phyloP scores from a whole-genome alignment of 352 stramenopile genomes.

The Phytophthora fragariae region DNA sequence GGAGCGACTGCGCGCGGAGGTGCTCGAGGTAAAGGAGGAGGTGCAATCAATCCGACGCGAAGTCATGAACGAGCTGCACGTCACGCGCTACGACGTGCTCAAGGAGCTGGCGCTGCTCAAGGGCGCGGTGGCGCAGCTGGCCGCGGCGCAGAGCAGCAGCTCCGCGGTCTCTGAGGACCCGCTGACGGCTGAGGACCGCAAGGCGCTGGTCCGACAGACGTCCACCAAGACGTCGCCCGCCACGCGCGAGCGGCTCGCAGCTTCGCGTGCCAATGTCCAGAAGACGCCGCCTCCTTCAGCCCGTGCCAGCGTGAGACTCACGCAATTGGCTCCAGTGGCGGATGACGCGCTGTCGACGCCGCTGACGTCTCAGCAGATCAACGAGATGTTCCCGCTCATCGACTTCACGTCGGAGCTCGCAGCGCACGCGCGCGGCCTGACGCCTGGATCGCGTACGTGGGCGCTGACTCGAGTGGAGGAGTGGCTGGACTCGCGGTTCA shows the following conservation, averaged over 20 bases:
- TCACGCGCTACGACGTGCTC: conserved; percentile 85
- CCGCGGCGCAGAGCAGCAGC: conserved; percentile 27
- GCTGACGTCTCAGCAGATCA: conserved; percentile 72
- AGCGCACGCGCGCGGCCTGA: conserved; percentile 47
- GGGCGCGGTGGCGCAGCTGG: conserved; percentile 72
- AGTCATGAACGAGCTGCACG: conserved; percentile 88
- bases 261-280: conserved; percentile 41
- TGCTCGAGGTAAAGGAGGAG: conserved; percentile 72
- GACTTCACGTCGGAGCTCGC: conserved; percentile 65
- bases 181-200: conserved; percentile 54
- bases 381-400: conserved; percentile 86
- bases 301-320: conserved; percentile 50
- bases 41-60: conserved; percentile 74
- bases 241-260: conserved; percentile 60
- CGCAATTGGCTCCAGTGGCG: conserved; percentile 70
- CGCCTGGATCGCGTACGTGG: conserved; percentile 68
- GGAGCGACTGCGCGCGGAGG: conserved; percentile 55
- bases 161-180: conserved; percentile 18
- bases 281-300: conserved; percentile 22
- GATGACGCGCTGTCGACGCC: conserved; percentile 76
- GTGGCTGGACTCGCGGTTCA: conserved; percentile 80
- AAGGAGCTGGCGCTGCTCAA: conserved; percentile 88
- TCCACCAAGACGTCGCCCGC: conserved; percentile 58
- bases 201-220: conserved; percentile 54
- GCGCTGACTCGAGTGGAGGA: conserved; percentile 72